Base-by-base conservation (phyloP, 148 eudicot species). In the Rhododendron simsii region DNA sequence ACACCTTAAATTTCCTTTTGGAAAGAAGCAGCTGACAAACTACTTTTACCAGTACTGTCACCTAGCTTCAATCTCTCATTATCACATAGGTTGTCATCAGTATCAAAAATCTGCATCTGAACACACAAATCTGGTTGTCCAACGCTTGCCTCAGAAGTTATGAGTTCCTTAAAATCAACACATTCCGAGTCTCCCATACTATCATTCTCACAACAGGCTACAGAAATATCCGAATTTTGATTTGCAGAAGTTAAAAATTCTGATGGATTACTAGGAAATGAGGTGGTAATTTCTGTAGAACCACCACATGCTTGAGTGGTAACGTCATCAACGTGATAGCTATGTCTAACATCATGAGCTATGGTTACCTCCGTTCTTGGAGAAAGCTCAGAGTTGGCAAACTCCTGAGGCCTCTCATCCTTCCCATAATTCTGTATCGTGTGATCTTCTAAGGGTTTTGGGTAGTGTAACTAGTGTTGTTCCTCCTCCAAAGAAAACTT, bases 351-450 rank as follows among this genome's bases (percentile, higher is more conserved):
- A 77, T 84, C 89, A 80, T 88, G 71, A 78, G 74, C 80, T 87
- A 83, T 80, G n/a, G 69, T 84, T 73, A 83, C 89, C 80, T 79
- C 81, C 51, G 69, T 76, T 44, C 86, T 21, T 30, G 76, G 63
- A 21, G 76, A 59, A 69, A 77, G 80, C 51, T 81, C 86, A 28
- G 78, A 85, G 16, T 65, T 35, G 45, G 88, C 81, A 47, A 71
- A 82, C 84, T 86, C 90, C 82, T 63, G 86, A 85, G 83, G 83
- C 85, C 80, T 86, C 80, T 87, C 26, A 53, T 55, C 86, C 79
- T 86, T 84, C 59, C 79, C 88, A 84, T 88, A 81, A 80, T 81
- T 48, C 76, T 63, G 82, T 59, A 84, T 69, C 11, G 67, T 57
- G 41, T 51, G 81, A 83, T 79, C 86, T 0, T 41, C 45, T 78